phyloP scores from a whole-genome alignment of 805 yeast genomes.

The Candida dajiaensis region DNA sequence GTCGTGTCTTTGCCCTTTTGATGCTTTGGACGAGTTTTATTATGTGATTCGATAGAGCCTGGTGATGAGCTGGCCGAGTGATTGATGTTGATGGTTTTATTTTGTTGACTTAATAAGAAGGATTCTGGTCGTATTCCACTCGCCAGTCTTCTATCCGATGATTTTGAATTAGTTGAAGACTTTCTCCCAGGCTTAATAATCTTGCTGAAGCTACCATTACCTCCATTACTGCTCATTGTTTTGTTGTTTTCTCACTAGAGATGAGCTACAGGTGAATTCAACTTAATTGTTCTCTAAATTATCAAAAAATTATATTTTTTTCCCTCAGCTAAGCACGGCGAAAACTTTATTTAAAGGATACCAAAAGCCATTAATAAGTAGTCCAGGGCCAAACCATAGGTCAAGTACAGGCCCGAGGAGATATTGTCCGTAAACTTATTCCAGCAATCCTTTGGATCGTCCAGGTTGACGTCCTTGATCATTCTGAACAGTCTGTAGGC shows the following conservation, averaged over 20 bases:
- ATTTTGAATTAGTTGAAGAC: conserved; percentile 18
- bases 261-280: neutral
- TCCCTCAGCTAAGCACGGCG: neutral
- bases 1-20: conserved; percentile 31
- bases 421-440: conserved; percentile 71
- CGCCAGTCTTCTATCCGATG: conserved; percentile 54
- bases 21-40: neutral
- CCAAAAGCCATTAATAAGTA: conserved; percentile 49
- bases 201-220: conserved; percentile 2
- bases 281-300: too few species aligned
- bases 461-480: conserved; percentile 71
- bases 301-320: too few species aligned
- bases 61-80: conserved; percentile 3
- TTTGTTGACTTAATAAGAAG: conserved; percentile 30
- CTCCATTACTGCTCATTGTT: neutral
- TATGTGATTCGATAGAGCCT: neutral
- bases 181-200: conserved; percentile 12
- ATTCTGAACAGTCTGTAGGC: conserved; percentile 61
- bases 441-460: conserved; percentile 82
- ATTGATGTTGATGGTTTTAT: conserved; percentile 11
- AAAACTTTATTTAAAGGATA: conserved; percentile 25
- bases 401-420: conserved; percentile 63
- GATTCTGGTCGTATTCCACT: conserved; percentile 42
- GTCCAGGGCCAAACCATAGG: conserved; percentile 62
- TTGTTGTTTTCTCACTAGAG: neutral